These are phyloP conservation scores for Colletotrichum neosansevieriae DNA, from an alignment of 2,329 filamentous ascomycete species.

Conservation along the genomic window DNA sequence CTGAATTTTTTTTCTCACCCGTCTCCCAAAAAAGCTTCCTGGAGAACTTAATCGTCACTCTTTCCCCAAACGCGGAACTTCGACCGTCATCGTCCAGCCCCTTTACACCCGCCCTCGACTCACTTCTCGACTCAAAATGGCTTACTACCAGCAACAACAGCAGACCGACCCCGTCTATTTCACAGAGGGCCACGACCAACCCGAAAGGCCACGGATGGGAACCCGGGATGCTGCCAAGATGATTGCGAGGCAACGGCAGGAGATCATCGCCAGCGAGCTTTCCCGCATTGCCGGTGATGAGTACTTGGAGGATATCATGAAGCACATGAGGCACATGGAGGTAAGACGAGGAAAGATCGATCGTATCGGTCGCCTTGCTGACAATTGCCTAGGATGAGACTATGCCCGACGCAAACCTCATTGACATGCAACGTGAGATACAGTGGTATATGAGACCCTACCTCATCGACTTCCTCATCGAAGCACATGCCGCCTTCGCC, in stretches of 20 bases:
- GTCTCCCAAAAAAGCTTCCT: constrained; percentile 42
- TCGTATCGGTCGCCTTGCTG: not conserved
- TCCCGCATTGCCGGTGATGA: constrained; percentile 88
- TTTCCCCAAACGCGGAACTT: constrained; percentile 57
- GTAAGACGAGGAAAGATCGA: constrained; percentile 52
- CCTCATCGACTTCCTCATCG: constrained; percentile 96
- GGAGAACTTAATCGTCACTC: constrained; percentile 50
- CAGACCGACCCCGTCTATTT: constrained; percentile 64
- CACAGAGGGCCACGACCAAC: constrained; percentile 66
- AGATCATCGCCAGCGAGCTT: constrained; percentile 88
- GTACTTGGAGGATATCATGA: constrained; percentile 93
- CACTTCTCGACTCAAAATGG: constrained; percentile 57
- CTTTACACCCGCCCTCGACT: constrained; percentile 47
- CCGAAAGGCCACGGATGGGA: constrained; percentile 68
- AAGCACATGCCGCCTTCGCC: constrained; percentile 95
- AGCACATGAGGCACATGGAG: constrained; percentile 97
- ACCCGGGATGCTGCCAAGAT: constrained; percentile 82
- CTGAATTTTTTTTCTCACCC: constrained; percentile 21
- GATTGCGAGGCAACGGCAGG: constrained; percentile 84
- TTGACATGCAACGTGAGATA: constrained; percentile 99
- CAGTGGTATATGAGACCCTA: constrained; percentile 99
- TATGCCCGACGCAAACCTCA: constrained; percentile 94
- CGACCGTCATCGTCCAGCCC: constrained; percentile 41
- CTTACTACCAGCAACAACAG: constrained; percentile 53
- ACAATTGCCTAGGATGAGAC: constrained; percentile 74